phyloP scores from a whole-genome alignment of 208 protist genomes.

The Leishmania arabica region DNA sequence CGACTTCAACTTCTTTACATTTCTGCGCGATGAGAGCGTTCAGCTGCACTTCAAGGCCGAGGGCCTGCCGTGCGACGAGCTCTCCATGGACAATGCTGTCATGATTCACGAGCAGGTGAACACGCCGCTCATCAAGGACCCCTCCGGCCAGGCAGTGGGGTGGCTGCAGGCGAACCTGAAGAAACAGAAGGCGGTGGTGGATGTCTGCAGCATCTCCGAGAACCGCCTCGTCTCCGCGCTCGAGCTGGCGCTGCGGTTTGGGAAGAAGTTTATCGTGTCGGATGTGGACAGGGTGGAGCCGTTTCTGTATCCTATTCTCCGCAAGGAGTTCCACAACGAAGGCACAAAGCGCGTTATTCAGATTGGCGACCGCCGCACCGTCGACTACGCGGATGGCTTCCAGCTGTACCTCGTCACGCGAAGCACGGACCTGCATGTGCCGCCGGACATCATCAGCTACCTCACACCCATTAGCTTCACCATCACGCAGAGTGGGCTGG shows the following conservation, averaged over 20 bases:
- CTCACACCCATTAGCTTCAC: constrained; percentile 97
- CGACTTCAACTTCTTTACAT: constrained; percentile 93
- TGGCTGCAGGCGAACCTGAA: constrained; percentile 95
- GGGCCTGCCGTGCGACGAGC: constrained; percentile 95
- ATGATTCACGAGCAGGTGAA: constrained; percentile 91
- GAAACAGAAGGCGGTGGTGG: constrained; percentile 68
- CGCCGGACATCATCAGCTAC: constrained; percentile 92
- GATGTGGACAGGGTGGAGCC: constrained; percentile 97
- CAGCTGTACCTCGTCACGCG: constrained; percentile 95
- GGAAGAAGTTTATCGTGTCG: constrained; percentile 97
- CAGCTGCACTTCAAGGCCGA: constrained; percentile 96
- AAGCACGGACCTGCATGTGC: constrained; percentile 85
- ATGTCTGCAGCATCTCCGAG: constrained; percentile 93
- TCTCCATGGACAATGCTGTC: constrained; percentile 98
- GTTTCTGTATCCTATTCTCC: constrained; percentile 95
- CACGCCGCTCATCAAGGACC: constrained; percentile 97
- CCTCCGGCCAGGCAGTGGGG: constrained; percentile 87
- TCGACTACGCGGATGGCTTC: constrained; percentile 98
- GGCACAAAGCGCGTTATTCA: constrained; percentile 93
- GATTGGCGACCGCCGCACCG: constrained; percentile 96
- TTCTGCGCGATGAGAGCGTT: constrained; percentile 95
- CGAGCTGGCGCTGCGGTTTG: constrained; percentile 98
- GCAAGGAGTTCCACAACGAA: constrained; percentile 92
- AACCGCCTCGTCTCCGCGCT: constrained; percentile 94
- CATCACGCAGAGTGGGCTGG: constrained; percentile 96